Percentiles rank a stretch among this genome's conserved stretches.
Evolutionary conservation across 495 filamentous ascomycete species (phyloP).

Genomic region (Aspergillus kassunensis): DNA sequence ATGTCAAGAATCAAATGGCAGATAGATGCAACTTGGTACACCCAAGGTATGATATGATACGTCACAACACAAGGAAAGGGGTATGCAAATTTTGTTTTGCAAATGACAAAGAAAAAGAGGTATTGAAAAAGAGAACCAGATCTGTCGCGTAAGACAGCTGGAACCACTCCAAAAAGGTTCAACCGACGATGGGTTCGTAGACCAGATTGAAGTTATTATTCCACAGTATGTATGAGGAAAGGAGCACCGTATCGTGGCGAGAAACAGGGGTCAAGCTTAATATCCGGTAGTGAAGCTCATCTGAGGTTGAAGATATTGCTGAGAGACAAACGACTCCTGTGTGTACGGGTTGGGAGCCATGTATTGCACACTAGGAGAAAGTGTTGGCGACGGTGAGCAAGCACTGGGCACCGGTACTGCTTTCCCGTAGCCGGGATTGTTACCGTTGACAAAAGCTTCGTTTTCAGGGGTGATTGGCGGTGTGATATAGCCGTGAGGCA

Average conservation of each 20-base stretch:
- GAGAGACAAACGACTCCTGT: conserved; percentile 34
- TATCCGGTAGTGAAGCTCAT: conserved; percentile 37
- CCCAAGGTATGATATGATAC: conserved; percentile 31
- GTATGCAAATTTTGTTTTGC: conserved; percentile 46
- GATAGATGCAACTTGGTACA: conserved; percentile 38
- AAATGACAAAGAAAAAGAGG: conserved; percentile 17
- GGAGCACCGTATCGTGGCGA: conserved; percentile 4
- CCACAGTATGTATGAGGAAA: conserved; percentile 13
- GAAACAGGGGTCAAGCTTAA: conserved; percentile 25
- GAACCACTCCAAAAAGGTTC: conserved; percentile 12
- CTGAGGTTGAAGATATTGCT: conserved; percentile 36
- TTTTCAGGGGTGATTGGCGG: conserved; percentile 95
- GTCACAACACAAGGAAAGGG: conserved; percentile 28
- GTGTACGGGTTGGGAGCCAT: conserved; percentile 36
- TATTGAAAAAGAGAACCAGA: conserved; percentile 7
- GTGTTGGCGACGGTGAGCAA: conserved; percentile 40
- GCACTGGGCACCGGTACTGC: conserved; percentile 21
- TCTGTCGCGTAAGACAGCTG: conserved; percentile 5
- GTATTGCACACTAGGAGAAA: conserved; percentile 39
- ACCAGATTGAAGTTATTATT: conserved; percentile 19
- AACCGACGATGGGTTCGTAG: conserved; percentile 9
- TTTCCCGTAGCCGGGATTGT: conserved; percentile 26
- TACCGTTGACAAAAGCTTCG: conserved; percentile 48
- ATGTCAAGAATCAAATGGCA: conserved; percentile 31
- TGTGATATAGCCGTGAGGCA: conserved; percentile 81